Evolutionary conservation across 2,329 filamentous ascomycete species (phyloP), one percentile per base, ranked within the genome.

Genomic region (Capronia epimyces): DNA sequence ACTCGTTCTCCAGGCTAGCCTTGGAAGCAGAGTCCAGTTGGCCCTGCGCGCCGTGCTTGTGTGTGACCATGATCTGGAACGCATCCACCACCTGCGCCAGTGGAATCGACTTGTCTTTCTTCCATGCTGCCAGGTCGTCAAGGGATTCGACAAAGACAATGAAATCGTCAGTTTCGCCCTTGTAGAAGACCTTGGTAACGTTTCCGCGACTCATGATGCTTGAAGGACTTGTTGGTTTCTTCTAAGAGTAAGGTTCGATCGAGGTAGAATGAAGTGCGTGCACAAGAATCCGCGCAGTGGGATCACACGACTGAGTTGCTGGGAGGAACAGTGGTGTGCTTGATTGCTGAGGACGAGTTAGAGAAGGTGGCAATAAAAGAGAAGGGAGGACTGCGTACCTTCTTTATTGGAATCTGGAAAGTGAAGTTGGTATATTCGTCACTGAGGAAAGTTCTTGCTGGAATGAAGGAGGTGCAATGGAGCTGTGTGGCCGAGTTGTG

Each of bases 11-110:
- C 3, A 98, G 77, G 41, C 76, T 76, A 37, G 75, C 71, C 60
- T 94, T 87, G 61, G 87, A 86, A 7, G 90, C 89, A 8, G 74
- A 72, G 65, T 96, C 86, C 37, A 86, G 75, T 52, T 83, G 79
- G 50, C 91, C 91, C 68, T 95, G 89, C 39, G 80, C 81, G 59
- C 91, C 91, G 68, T 95, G 89, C 70, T 84, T 86, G 75, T 94
- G 87, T 29, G 89, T 95, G 37, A 86, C 75, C 65, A 95, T 95
- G 65, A 98, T 77, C 78, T 95, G 87, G 78, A 88, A 97, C 6
- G 86, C 79, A 52, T 84, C 88, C 49, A 97, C 79, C 50, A 98
- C 90, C 64, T 96, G 83, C 1, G 87, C 79, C 42, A 97, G 74
- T 31, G 93, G 86, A 24, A 93, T 75, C 24, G 79, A 83, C 18